Evolutionary conservation across 306 rosid species (phyloP).

Genomic region (Pueraria montana): DNA sequence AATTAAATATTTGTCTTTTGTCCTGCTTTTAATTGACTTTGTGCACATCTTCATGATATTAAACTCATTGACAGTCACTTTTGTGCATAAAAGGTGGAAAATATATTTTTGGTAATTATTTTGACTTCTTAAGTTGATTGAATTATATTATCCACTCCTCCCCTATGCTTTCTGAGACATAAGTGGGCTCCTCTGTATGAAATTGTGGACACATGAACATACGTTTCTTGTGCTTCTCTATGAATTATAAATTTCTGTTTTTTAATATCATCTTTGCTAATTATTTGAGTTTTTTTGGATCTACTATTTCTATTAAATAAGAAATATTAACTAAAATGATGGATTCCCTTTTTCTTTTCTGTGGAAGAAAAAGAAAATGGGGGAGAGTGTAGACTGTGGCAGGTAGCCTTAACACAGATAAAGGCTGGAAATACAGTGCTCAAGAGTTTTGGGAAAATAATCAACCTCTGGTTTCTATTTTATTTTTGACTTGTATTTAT

Average conservation of each 20-base stretch:
- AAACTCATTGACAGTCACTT: slow-evolving; percentile 29
- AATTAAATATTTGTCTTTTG: slow-evolving; percentile 23
- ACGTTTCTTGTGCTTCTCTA: slow-evolving; percentile 31
- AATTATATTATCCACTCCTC: background rate
- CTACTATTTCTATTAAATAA: slow-evolving; percentile 2
- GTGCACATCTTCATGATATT: slow-evolving; percentile 17
- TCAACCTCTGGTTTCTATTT: slow-evolving; percentile 8
- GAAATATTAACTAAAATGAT: slow-evolving; percentile 27
- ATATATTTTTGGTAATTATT: slow-evolving; percentile 6
- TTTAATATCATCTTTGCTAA: slow-evolving; percentile 7
- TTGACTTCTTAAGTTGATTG: slow-evolving; percentile 32
- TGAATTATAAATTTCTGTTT: slow-evolving; percentile 25
- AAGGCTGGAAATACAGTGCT: background rate
- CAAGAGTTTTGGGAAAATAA: slow-evolving; percentile 23
- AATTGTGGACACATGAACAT: slow-evolving; percentile 27
- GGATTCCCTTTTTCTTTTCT: slow-evolving; percentile 21
- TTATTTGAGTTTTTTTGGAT: slow-evolving; percentile 31
- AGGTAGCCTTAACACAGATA: background rate
- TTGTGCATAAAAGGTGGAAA: slow-evolving; percentile 20
- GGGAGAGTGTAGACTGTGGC: slow-evolving; percentile 5
- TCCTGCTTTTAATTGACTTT: slow-evolving; percentile 19
- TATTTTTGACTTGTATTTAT: slow-evolving; percentile 40
- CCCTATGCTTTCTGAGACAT: slow-evolving; percentile 30
- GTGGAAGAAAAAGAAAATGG: slow-evolving; percentile 33
- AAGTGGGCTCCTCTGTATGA: slow-evolving; percentile 34